phyloP scores from a whole-genome alignment of 106 monocot genomes.

The Dioscorea dumetorum region DNA sequence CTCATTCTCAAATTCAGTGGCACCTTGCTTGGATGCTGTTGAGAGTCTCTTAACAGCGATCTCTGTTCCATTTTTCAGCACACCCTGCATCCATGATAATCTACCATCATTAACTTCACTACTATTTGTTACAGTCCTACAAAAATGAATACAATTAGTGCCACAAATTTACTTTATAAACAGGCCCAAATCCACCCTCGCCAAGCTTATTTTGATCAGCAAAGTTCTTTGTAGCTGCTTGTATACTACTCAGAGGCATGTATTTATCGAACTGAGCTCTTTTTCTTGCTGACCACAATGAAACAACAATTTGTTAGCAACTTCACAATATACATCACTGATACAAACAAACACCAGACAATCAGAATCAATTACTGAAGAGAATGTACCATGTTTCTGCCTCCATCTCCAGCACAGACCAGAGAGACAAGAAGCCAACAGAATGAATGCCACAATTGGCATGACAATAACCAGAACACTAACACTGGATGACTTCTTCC shows the following conservation, averaged over 20 bases:
- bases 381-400: conserved; percentile 2
- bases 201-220: neutral
- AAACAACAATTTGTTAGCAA: neutral
- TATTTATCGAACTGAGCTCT: neutral
- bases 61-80: neutral
- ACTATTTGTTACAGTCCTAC: neutral
- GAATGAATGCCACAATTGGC: conserved; percentile 2
- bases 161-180: neutral
- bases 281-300: neutral
- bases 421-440: conserved; percentile 2
- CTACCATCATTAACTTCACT: neutral
- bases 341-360: neutral
- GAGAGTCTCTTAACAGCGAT: conserved; percentile 1
- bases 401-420: conserved; percentile 4
- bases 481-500: neutral
- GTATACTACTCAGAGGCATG: neutral
- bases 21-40: neutral
- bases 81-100: neutral
- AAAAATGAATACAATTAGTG: neutral
- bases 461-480: conserved; percentile 2
- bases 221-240: neutral
- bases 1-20: neutral
- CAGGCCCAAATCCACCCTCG: conserved; percentile 3
- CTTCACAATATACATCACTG: too few species aligned
- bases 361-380: neutral